Evolutionary conservation across 305 asterid genomes (phyloP), one percentile per base, ranked within the genome.

Genomic region (Solanum chacoense): DNA sequence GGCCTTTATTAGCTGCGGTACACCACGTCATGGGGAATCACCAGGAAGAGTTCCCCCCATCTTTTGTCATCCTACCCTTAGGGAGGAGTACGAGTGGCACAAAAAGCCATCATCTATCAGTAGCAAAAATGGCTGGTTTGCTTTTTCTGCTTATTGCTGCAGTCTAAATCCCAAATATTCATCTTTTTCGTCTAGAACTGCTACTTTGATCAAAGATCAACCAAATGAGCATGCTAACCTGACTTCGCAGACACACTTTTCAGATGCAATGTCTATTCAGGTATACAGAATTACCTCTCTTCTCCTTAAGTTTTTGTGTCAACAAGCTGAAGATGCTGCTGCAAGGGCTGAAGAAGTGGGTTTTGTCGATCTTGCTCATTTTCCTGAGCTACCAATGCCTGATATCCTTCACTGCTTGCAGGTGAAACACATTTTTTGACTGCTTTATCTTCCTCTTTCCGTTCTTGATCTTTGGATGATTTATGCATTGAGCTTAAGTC

Each of bases 321-420:
- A 93, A 87, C 98, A 97, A 93, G 97, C 97, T 77, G 96, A 96
- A 92, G 42, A 91, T 87, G 97, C 98, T 87, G 94, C 96, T 88
- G 91, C 86, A 87, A 95, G 95, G 93, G 98, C 98, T 3, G 98
- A 95, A 92, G 99, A 95, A 91, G 94, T 94, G 74, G 99, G 99
- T 86, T 95, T 94, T 89, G 94, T 97, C 55, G 98, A 97, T 91
- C 93, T 93, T 88, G 94, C 97, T 50, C 95, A 92, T 90, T 97
- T 96, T 85, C 99, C 99, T 0, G 99, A 97, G 94, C 94, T 97
- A n/a, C 99, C 99, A 40, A 94, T 96, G 99, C 99, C 99, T 87
- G 99, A 96, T 84, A 95, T 97, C 92, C 93, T 97, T 75, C 99
- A 96, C 85, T 97, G 98, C 42, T 92, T 96, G 94, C 99, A 96